phyloP scores from a whole-genome alignment of 352 stramenopile species.

The Pythium myriotylum region DNA sequence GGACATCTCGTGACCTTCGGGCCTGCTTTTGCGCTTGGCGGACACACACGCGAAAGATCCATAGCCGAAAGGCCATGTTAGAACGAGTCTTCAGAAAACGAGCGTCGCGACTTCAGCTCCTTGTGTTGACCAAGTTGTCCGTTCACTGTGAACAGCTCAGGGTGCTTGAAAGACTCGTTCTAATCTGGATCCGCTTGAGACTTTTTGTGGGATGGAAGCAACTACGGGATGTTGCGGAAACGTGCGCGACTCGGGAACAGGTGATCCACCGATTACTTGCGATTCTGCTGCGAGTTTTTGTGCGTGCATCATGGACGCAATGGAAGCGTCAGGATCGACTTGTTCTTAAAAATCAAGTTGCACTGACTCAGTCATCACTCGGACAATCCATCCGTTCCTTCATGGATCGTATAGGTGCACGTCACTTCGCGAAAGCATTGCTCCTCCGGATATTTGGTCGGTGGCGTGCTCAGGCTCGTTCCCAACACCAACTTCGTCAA shows the following conservation, averaged over 20 bases:
- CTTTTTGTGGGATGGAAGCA: neutral
- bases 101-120: neutral
- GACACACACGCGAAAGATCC: neutral
- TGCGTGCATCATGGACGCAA: constrained; percentile 8
- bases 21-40: constrained; percentile 7
- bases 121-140: neutral
- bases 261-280: neutral
- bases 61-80: neutral
- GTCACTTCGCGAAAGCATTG: constrained; percentile 6
- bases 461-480: constrained; percentile 8
- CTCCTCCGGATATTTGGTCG: constrained; percentile 1
- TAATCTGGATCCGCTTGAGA: neutral
- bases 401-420: neutral
- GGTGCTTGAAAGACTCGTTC: neutral
- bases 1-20: constrained; percentile 5
- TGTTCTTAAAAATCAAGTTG: neutral
- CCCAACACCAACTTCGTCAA: constrained; percentile 1
- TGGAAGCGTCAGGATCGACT: constrained; percentile 17
- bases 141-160: too few relatives aligned
- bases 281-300: neutral
- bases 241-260: neutral
- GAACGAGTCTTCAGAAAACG: neutral
- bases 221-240: neutral
- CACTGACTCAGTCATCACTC: neutral
- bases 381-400: neutral